These are phyloP conservation scores for Evansstolkia leycettana DNA, from an alignment of 495 filamentous ascomycete genomes.

Conservation along the genomic window DNA sequence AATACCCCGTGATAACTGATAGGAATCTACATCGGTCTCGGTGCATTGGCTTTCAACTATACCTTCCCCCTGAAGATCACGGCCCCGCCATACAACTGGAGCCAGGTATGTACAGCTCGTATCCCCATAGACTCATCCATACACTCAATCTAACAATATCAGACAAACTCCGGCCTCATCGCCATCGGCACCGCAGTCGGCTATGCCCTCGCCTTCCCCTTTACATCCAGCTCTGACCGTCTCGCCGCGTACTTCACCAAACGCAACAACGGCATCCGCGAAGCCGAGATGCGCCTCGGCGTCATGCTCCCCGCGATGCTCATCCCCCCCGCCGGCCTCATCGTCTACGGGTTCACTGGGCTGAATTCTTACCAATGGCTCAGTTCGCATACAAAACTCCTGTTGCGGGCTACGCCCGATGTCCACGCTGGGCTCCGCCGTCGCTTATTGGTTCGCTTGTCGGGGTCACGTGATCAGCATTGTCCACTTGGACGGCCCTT, in stretches of 20 bases:
- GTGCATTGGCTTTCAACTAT: slow-evolving; percentile 46
- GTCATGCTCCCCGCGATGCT: slow-evolving; percentile 42
- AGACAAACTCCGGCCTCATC: slow-evolving; percentile 43
- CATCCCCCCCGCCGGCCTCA: slow-evolving; percentile 39
- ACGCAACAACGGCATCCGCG: slow-evolving; percentile 42
- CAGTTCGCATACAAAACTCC: too few relatives aligned
- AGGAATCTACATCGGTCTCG: slow-evolving; percentile 46
- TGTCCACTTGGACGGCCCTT: too few relatives aligned
- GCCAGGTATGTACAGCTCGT: slow-evolving; percentile 14
- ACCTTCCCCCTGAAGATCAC: slow-evolving; percentile 47
- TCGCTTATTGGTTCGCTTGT: too few relatives aligned
- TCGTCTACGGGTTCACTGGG: slow-evolving; percentile 45
- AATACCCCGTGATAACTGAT: too few relatives aligned
- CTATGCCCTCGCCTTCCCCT: slow-evolving; percentile 41
- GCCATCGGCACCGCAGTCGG: slow-evolving; percentile 39
- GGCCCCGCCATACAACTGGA: slow-evolving; percentile 45
- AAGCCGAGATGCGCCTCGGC: slow-evolving; percentile 50
- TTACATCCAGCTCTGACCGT: slow-evolving; percentile 41
- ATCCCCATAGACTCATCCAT: too few relatives aligned
- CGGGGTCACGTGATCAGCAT: too few relatives aligned
- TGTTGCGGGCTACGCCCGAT: too few relatives aligned
- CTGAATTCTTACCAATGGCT: too few relatives aligned
- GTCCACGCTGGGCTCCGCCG: too few relatives aligned
- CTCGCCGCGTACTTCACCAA: slow-evolving; percentile 45
- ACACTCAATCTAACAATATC: too few relatives aligned